Evolutionary conservation across 192 early-diverging fungal genomes (phyloP).

Genomic region (Linnemannia hyalina): DNA sequence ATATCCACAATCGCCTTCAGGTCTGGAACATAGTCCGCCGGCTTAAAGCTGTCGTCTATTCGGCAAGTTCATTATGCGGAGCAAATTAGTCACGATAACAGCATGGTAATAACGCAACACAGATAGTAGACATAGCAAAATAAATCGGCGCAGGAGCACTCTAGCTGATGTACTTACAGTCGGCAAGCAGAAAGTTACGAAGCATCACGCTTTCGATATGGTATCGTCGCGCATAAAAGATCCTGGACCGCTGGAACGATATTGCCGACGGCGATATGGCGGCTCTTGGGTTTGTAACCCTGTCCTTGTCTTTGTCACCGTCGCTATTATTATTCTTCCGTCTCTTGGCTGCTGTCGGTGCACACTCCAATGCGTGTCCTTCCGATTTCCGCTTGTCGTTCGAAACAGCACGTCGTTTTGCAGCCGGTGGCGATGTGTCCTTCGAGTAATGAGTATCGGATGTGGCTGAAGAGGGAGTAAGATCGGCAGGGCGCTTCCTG

Average conservation of each 20-base stretch:
- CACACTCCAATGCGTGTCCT: background rate
- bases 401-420: background rate
- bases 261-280: slow-evolving; percentile 14
- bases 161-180: slow-evolving; percentile 6
- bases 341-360: background rate
- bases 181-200: slow-evolving; percentile 14
- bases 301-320: background rate
- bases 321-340: background rate
- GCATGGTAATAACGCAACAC: too few relatives aligned
- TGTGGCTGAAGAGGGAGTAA: background rate
- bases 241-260: slow-evolving; percentile 20
- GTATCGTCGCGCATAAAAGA: slow-evolving; percentile 29
- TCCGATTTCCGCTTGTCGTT: background rate
- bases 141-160: too few relatives aligned
- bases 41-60: background rate
- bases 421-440: background rate
- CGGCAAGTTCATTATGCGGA: background rate
- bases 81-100: background rate
- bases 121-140: too few relatives aligned
- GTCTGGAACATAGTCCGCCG: background rate
- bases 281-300: background rate
- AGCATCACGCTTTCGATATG: slow-evolving; percentile 27
- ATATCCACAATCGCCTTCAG: background rate
- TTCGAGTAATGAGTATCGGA: background rate
- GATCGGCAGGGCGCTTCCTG: slow-evolving; percentile 13